Base-by-base conservation (phyloP, 208 protist genomes). In the Trypanosoma caninum region DNA sequence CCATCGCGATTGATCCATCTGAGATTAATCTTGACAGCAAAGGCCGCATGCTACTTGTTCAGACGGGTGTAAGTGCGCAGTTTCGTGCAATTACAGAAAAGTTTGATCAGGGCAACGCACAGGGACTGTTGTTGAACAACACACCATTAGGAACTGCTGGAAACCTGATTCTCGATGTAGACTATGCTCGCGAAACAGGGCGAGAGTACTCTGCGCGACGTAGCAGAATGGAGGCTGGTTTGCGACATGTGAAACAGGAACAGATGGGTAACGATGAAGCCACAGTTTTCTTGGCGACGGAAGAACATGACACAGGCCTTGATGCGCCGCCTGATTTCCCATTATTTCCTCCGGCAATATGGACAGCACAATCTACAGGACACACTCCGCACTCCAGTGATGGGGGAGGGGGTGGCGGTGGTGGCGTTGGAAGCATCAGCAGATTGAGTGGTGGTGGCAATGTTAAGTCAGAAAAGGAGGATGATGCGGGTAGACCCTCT, bases 31-130 rank as follows among this genome's bases (percentile, higher is more conserved):
- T 95, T 6, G 89, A 95, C 55, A 71, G 69, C 65, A 84, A 84
- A 55, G 69, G 69, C 20, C 76, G 78, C 38, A 70, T 74, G 35
- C 79, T 86, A 23, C 79, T 95, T 41, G 87, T 75, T 31, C 85
- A 87, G 46, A 78, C 73, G 4, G 82, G 81, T 34, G 64, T 95
- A 14, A 90, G 81, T 58, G 86, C 89, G 31, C 89, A 93, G 72
- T 95, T 95, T 56, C 80, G 89, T 41, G 85, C 89, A 56, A 85
- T 95, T 34, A 95, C 86, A 27, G 87, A 91, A 60, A 89, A 88
- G 60, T 95, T 95, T 62, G 89, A 95, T 54, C 89, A 95, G 45
- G 85, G 83, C 30, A 88, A 95, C 53, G 81, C 89, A 42, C 89
- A 95, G 44, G 89, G 89, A 3, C 70, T 95, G 64, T 63, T 95